Percentiles rank a stretch among this genome's conserved stretches.
These are phyloP conservation scores for Rhinocladiella similis DNA, from an alignment of 2,329 filamentous ascomycete species.

Conservation along the genomic window DNA sequence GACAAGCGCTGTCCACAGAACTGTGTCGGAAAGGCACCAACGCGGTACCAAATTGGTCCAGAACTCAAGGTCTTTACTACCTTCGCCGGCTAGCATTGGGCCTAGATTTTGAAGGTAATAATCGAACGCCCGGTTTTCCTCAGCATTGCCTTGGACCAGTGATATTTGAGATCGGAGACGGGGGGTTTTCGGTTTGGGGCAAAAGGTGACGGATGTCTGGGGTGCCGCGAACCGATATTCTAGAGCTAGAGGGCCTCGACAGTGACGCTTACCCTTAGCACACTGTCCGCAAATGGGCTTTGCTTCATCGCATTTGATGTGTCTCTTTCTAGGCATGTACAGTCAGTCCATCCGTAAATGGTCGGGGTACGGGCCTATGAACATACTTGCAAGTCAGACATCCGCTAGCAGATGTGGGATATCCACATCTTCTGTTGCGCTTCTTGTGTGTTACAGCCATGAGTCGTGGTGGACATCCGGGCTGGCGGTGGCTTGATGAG, in stretches of 20 bases:
- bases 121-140: neutral
- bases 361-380: neutral
- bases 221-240: neutral
- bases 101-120: neutral
- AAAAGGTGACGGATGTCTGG: neutral
- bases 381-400: neutral
- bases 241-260: neutral
- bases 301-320: slow-evolving; percentile 10
- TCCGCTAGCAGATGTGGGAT: neutral
- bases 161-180: neutral
- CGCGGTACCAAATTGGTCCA: neutral
- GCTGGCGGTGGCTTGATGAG: too few species aligned
- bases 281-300: slow-evolving; percentile 33
- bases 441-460: neutral
- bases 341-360: neutral
- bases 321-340: neutral
- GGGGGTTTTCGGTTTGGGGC: neutral
- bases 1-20: neutral
- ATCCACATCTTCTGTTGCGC: neutral
- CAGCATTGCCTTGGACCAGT: neutral
- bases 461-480: too few species aligned
- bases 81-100: neutral
- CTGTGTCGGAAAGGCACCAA: neutral
- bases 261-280: neutral
- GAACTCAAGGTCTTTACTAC: neutral